Evolutionary conservation across 257 asterid genomes (phyloP).

Genomic region (Solanum peruvianum): DNA sequence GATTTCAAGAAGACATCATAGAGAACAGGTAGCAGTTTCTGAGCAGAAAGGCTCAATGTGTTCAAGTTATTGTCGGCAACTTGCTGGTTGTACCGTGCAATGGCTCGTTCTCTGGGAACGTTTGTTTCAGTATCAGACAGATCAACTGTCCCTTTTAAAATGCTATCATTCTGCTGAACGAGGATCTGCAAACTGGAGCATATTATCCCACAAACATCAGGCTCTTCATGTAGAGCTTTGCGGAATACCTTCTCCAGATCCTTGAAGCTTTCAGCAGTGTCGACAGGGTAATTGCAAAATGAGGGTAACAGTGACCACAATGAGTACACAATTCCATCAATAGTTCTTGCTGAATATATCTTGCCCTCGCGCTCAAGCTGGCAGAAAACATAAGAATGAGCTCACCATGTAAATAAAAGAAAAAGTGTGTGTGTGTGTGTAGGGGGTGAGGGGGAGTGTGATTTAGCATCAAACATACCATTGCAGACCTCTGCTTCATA

Average conservation of each 20-base stretch:
- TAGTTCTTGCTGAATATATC: conserved; percentile 44
- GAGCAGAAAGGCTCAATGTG: conserved; percentile 44
- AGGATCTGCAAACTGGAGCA: conserved; percentile 83
- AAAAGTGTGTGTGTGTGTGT: background rate
- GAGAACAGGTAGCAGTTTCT: conserved; percentile 42
- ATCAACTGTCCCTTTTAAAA: conserved; percentile 42
- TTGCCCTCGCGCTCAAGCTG: conserved; percentile 72
- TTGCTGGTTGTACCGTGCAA: conserved; percentile 36
- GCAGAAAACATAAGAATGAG: background rate
- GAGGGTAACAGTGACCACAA: conserved; percentile 96
- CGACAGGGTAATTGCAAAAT: conserved; percentile 86
- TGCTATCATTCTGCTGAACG: conserved; percentile 63
- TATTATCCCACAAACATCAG: conserved; percentile 54
- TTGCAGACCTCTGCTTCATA: conserved; percentile 56
- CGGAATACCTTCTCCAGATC: conserved; percentile 42
- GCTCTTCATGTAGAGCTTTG: conserved; percentile 61
- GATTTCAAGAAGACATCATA: conserved; percentile 41
- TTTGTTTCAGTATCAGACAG: conserved; percentile 20
- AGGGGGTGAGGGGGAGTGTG: background rate
- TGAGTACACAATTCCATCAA: conserved; percentile 68
- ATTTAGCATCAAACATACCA: conserved; percentile 30
- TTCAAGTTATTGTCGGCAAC: conserved; percentile 58
- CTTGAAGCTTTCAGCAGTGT: conserved; percentile 68
- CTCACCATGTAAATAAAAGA: background rate
- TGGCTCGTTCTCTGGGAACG: conserved; percentile 41